Percentiles rank a stretch among this genome's conserved stretches.
phyloP scores from a whole-genome alignment of 2,329 filamentous ascomycete genomes.

The Peltaster fructicola region DNA sequence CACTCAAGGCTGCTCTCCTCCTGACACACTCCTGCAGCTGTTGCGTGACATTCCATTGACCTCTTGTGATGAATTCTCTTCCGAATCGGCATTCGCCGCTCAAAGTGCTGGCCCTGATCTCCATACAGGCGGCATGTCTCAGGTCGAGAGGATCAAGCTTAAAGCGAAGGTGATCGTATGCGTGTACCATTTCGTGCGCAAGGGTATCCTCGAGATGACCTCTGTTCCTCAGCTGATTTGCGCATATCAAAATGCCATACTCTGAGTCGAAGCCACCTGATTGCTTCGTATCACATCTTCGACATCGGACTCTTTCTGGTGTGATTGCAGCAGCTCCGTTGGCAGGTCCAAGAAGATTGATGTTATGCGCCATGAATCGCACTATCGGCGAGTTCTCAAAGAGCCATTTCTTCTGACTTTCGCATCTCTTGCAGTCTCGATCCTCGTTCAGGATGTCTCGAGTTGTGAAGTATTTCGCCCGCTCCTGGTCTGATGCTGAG shows the following conservation, averaged over 20 bases:
- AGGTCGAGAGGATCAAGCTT: constrained; percentile 73
- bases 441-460: constrained; percentile 60
- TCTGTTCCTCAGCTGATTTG: constrained; percentile 68
- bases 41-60: constrained; percentile 76
- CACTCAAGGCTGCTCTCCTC: constrained; percentile 58
- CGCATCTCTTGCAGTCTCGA: constrained; percentile 63
- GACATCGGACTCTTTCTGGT: constrained; percentile 59
- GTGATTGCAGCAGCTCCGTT: constrained; percentile 43
- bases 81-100: constrained; percentile 88
- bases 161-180: constrained; percentile 82
- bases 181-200: constrained; percentile 95
- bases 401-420: constrained; percentile 66
- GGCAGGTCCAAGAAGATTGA: constrained; percentile 48
- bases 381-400: constrained; percentile 72
- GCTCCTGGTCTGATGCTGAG: constrained; percentile 48
- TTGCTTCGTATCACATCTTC: constrained; percentile 55
- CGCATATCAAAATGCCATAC: constrained; percentile 80
- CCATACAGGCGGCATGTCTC: constrained; percentile 81
- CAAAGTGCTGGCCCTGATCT: constrained; percentile 87
- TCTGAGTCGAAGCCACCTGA: constrained; percentile 72
- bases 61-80: constrained; percentile 66
- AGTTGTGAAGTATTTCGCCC: constrained; percentile 59
- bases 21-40: constrained; percentile 91
- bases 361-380: constrained; percentile 69
- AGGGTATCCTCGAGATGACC: constrained; percentile 84